Base-by-base conservation (phyloP, 768 basidiomycete genomes). In the Amanita rubescens region DNA sequence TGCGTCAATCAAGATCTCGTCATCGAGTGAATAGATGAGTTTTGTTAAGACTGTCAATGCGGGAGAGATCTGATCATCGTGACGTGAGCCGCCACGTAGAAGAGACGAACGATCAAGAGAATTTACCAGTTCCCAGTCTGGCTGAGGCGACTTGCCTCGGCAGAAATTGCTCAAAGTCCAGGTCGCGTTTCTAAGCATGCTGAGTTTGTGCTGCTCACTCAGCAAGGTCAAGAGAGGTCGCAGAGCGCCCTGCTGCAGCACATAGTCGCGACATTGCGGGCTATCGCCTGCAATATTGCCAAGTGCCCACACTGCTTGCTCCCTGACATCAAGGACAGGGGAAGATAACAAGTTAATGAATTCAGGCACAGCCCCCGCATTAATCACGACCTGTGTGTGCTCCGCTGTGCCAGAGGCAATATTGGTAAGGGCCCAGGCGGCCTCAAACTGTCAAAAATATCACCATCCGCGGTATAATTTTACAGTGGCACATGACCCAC, bases 141-240 rank as follows among this genome's bases (percentile, higher is more conserved):
- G 96, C 67, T 98, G 96, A 58, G 96, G 96, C 53, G 87, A 84
- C 75, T 98, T 98, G 61, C 96, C 96, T 60, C 96, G 78, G 73
- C 96, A 99, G 71, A 99, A 98, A 77, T 99, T 99, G 77, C 91
- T 94, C 69, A 99, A 72, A 12, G 96, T 98, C 96, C 96, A 99
- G 17, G 96, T 99, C 17, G 96, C 96, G 67, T 99, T 97, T 63
- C 90, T 76, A 56, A 98, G 84, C 95, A 99, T 99, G 66, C 92
- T 94, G 59, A 98, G 77, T 72, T 99, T 99, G 80, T 98, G 94
- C 63, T 97, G 87, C 71, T 99, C 95, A 73, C 88, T 94, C 58
- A 95, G 69, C 34, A 94, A 77, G 30, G 85, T 82, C 57, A 98
- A 73, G 53, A 99, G 75, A n/a, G 96, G 96, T 53, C 92, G 78